Evolutionary conservation across 2,329 filamentous ascomycete species (phyloP), one percentile per base, ranked within the genome.

Genomic region (Iodosphaeria phyllophila): DNA sequence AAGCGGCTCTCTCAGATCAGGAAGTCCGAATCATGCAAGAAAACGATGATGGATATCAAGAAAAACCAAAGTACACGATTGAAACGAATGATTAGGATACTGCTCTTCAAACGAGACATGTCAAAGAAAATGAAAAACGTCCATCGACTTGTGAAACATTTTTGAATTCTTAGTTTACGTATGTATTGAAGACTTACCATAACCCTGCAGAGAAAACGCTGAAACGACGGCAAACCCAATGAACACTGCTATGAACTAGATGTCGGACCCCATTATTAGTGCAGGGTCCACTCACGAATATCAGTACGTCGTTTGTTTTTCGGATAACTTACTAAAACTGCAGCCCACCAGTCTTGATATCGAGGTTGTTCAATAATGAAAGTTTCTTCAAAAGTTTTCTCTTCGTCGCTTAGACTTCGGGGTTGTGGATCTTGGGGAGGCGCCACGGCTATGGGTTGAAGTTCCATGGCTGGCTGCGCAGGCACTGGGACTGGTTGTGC

Each of bases 301-400:
- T 13, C 2, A 22, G 18, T n/a, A 18, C 19, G 23, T 9, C n/a
- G n/a, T n/a, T n/a, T n/a, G n/a, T n/a, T n/a, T n/a, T n/a, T n/a
- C n/a, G n/a, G n/a, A n/a, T n/a, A n/a, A 47, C 59, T 10, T 47
- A 77, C 73, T 42, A 93, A 54, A 20, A 91, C 53, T 4, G 76
- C 83, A 4, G 84, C 84, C 86, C 84, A 93, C 14, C 78, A 44
- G 45, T 95, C 86, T 41, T 93, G 80, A 52, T 64, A 92, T 47
- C 86, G 91, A n/a, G 82, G 82, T 34, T 58, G 72, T 25, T 79
- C 66, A 26, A 93, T 50, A 49, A 74, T 74, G 58, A 95, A 93
- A 2, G 72, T 67, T 41, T 93, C 65, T 12, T 86, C 70, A 43
- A 91, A 93, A 16, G 52, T 53, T 17, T 54, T 52, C 42, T 66